phyloP scores from a whole-genome alignment of 176 grass and related monocot species.

The Dendrocalamus sinicus region DNA sequence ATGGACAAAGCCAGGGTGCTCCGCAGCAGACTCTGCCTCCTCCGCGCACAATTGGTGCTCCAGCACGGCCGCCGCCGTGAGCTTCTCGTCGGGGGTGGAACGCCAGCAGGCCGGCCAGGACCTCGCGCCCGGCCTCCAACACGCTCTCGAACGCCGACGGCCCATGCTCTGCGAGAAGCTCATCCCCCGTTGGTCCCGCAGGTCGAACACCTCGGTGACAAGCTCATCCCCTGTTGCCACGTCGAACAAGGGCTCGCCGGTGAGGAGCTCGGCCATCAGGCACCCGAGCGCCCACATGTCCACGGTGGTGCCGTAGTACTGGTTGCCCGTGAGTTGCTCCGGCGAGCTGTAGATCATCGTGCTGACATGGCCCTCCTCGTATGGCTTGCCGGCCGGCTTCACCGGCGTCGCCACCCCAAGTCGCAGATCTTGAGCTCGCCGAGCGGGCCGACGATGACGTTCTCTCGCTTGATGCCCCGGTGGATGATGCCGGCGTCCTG shows the following conservation, averaged over 20 bases:
- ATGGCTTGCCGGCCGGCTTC: too few relatives aligned
- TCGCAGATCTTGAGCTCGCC: constrained; percentile 39
- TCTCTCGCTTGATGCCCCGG: constrained; percentile 48
- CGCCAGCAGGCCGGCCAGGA: too few relatives aligned
- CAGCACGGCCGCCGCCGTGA: too few relatives aligned
- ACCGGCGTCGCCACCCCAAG: constrained; percentile 18
- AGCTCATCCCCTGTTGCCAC: not conserved
- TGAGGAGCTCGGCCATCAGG: not conserved
- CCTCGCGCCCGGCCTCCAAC: too few relatives aligned
- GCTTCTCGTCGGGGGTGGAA: too few relatives aligned
- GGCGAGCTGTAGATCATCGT: not conserved
- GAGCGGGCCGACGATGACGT: constrained; percentile 26
- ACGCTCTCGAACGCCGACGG: too few relatives aligned
- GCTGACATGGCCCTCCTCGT: not conserved
- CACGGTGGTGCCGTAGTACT: not conserved
- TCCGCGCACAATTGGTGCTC: too few relatives aligned
- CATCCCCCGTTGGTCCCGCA: too few relatives aligned
- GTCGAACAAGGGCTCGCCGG: not conserved
- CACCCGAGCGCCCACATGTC: not conserved
- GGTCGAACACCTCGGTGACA: not conserved
- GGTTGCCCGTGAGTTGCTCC: not conserved
- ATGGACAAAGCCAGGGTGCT: too few relatives aligned
- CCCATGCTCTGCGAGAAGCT: too few relatives aligned
- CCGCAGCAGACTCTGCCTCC: too few relatives aligned
- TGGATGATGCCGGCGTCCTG: constrained; percentile 37